These are phyloP conservation scores for Hanseniaspora clermontiae DNA, from an alignment of 805 yeast species.

Conservation along the genomic window DNA sequence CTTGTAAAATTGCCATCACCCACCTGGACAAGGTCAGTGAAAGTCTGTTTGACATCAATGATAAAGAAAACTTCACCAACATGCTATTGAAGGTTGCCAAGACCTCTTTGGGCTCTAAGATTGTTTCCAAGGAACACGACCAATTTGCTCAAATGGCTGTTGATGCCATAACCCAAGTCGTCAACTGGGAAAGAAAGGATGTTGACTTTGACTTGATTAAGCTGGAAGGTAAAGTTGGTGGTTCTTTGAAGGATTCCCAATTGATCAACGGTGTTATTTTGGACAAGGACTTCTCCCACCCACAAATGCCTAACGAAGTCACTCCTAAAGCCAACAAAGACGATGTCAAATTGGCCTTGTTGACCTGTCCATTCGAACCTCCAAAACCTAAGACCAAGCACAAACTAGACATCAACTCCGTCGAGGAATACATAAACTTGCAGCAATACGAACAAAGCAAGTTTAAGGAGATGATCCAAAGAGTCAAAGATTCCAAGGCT, in stretches of 20 bases:
- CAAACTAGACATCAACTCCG: constrained; percentile 83
- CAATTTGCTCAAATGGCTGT: constrained; percentile 95
- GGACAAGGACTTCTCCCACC: constrained; percentile 95
- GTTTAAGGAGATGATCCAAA: constrained; percentile 78
- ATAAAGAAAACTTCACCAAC: constrained; percentile 23
- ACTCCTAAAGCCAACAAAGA: constrained; percentile 25
- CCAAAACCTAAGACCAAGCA: constrained; percentile 99
- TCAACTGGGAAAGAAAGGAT: constrained; percentile 81
- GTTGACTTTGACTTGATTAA: constrained; percentile 95
- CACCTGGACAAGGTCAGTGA: constrained; percentile 69
- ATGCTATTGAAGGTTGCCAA: constrained; percentile 80
- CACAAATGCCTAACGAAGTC: constrained; percentile 86
- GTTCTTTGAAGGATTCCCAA: constrained; percentile 72
- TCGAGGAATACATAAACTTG: constrained; percentile 81
- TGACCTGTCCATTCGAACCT: constrained; percentile 98
- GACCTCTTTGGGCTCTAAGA: constrained; percentile 89
- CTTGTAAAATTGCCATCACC: constrained; percentile 77
- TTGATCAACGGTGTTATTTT: constrained; percentile 83
- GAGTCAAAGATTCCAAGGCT: constrained; percentile 82
- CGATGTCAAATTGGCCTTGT: constrained; percentile 80
- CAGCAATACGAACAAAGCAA: constrained; percentile 87
- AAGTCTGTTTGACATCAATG: constrained; percentile 26
- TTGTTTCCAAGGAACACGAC: constrained; percentile 86
- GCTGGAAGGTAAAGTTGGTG: constrained; percentile 93
- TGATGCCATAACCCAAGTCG: constrained; percentile 84